Evolutionary conservation across 208 protist species (phyloP).

Genomic region (Wallacemonas collosoma): DNA sequence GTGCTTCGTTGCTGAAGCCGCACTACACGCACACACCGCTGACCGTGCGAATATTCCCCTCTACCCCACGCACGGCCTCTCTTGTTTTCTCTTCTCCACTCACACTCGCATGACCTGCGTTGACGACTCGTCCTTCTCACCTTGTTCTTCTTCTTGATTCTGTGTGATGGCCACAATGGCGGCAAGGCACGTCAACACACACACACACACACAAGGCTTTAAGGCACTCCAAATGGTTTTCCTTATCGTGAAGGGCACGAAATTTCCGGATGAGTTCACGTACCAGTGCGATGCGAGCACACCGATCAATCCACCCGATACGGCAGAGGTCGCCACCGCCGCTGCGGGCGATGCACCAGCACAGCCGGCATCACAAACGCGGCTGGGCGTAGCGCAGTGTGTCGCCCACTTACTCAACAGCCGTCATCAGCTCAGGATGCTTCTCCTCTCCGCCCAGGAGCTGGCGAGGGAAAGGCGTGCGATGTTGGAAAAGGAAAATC

Average conservation of each 20-base stretch:
- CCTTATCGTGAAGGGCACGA: constrained; percentile 79
- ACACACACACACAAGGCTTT: constrained; percentile 1
- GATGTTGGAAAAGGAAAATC: not conserved
- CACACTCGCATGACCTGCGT: no score
- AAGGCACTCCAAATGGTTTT: constrained; percentile 52
- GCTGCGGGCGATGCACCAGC: not conserved
- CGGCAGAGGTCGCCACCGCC: not conserved
- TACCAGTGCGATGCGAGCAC: constrained; percentile 45
- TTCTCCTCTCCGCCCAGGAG: constrained; percentile 71
- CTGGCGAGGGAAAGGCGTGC: constrained; percentile 34
- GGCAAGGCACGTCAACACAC: not conserved
- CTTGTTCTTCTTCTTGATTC: no score
- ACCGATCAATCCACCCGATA: constrained; percentile 9
- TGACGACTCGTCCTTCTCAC: no score
- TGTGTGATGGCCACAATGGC: no score
- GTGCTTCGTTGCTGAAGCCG: no score
- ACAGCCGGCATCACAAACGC: not conserved
- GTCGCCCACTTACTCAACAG: constrained; percentile 65
- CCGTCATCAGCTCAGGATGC: constrained; percentile 70
- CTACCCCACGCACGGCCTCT: no score
- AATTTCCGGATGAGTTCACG: constrained; percentile 76
- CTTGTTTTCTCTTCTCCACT: no score
- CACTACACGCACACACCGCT: no score
- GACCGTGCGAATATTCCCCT: no score
- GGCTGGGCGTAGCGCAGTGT: constrained; percentile 24